Percentiles rank a stretch among this genome's conserved stretches.
Evolutionary conservation across 1,284 basidiomycete species (phyloP).

Genomic region (Acaromyces ingoldii): DNA sequence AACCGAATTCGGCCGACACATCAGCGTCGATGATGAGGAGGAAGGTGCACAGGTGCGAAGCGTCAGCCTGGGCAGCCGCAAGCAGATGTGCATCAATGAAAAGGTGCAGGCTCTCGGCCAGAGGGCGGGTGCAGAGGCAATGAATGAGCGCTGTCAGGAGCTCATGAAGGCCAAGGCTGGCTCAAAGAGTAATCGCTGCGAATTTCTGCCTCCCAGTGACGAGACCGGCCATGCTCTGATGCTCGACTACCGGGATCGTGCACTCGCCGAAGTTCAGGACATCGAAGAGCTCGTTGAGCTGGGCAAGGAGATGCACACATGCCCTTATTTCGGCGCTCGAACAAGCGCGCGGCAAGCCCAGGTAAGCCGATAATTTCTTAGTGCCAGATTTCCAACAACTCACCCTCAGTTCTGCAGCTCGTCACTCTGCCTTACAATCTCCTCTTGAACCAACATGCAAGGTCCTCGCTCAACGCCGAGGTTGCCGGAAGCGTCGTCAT

Average conservation of each 20-base stretch:
- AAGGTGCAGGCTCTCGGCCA: conserved; percentile 59
- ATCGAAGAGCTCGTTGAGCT: conserved; percentile 83
- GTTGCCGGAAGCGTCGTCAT: conserved; percentile 73
- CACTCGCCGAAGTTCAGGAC: conserved; percentile 79
- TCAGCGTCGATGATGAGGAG: neutral
- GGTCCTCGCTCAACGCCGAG: conserved; percentile 75
- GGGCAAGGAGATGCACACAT: conserved; percentile 66
- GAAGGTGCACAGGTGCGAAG: conserved; percentile 20
- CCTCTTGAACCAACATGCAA: conserved; percentile 73
- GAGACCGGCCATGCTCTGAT: conserved; percentile 54
- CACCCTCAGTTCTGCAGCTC: conserved; percentile 57
- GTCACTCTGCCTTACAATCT: conserved; percentile 91
- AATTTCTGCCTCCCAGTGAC: conserved; percentile 65
- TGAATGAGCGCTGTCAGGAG: conserved; percentile 89
- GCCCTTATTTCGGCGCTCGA: conserved; percentile 89
- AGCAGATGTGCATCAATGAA: conserved; percentile 89
- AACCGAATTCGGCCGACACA: conserved; percentile 57
- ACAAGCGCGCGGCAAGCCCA: conserved; percentile 83
- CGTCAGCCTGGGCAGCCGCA: conserved; percentile 70
- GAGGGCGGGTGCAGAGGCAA: conserved; percentile 59
- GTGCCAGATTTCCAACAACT: no score
- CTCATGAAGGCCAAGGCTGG: conserved; percentile 59
- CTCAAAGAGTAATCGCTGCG: conserved; percentile 63
- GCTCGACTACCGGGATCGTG: conserved; percentile 81
- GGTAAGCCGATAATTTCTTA: conserved; percentile 60